Evolutionary conservation across 2,329 filamentous ascomycete genomes (phyloP).

Genomic region (Nothophaeocryptopus gaeumannii): DNA sequence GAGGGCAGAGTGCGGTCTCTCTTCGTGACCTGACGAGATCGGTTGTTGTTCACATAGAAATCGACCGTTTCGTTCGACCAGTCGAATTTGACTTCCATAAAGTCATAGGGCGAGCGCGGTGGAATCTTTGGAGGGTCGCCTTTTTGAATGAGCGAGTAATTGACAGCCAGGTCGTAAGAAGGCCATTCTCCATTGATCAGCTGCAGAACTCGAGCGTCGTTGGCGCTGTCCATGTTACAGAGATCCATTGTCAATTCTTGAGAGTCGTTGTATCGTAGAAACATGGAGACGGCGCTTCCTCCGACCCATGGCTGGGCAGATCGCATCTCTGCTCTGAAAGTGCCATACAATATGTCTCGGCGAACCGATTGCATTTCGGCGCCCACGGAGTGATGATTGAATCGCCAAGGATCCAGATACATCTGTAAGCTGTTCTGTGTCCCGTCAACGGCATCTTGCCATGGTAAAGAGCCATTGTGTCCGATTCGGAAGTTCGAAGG

Average conservation of each 20-base stretch:
- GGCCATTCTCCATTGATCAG: constrained; percentile 23
- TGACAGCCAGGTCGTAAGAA: constrained; percentile 34
- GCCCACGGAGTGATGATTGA: constrained; percentile 45
- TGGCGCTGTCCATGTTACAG: constrained; percentile 41
- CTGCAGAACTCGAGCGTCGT: constrained; percentile 24
- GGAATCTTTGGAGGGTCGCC: constrained; percentile 34
- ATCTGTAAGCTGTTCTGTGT: constrained; percentile 22
- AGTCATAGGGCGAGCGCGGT: constrained; percentile 43
- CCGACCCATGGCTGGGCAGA: constrained; percentile 37
- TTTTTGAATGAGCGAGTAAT: constrained; percentile 37
- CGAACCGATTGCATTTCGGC: constrained; percentile 43
- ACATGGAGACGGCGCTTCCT: constrained; percentile 48
- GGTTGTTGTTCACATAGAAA: constrained; percentile 41
- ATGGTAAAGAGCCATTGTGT: constrained; percentile 27
- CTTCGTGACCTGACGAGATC: constrained; percentile 28
- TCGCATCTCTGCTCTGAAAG: constrained; percentile 45
- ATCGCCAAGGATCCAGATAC: constrained; percentile 17
- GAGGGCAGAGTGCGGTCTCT: constrained; percentile 38
- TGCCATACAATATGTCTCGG: constrained; percentile 49
- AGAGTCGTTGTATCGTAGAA: constrained; percentile 46
- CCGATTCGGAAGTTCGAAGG: constrained; percentile 39
- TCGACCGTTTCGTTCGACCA: constrained; percentile 46
- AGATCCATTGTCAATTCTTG: constrained; percentile 45
- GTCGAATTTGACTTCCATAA: constrained; percentile 47
- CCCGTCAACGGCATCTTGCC: constrained; percentile 22